Base-by-base conservation (phyloP, 176 grass and related monocot genomes). In the Rhynchospora pubera region DNA sequence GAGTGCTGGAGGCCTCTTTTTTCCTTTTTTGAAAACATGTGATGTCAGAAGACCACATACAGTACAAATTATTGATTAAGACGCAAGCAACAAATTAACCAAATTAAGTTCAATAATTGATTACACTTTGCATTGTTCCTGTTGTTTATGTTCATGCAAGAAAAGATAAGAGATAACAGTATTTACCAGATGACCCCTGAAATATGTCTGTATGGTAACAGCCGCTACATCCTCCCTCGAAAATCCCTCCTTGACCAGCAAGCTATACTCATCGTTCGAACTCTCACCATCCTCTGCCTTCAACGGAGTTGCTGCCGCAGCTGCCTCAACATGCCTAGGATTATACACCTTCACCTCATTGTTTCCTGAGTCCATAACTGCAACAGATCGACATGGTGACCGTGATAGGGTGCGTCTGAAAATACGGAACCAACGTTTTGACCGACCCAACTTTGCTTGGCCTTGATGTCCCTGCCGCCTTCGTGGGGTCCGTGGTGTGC, bases 181-280 rank as follows among this genome's bases (percentile, higher is more conserved):
- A 60, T 68, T 18, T 80, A 93, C 91, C 87, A 97, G 80, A 91
- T 97, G 91, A 24, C 70, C 87, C 64, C 91, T 28, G 85, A 93
- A 97, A 83, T 89, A 93, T 21, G 93, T 87, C 55, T 97, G 91
- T 87, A 97, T 93, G 32, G 91, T 93, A 60, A 97, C 87, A 12
- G 89, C 93, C 23, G 93, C 93, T 8, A 91, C 89, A 15, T 91
- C 93, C 53, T 97, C 93, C 70, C 84, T 81, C 0, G 83, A 77
- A 83, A 97, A 97, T 21, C 88, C 93, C 77, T 85, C 89, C 60
- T 67, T 80, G 91, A 87, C 90, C 10, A 91, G 86, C 88, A 84
- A 30, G 65, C 58, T 85, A 82, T 91, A 92, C 93, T 96, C 90
- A 0, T 91, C 87, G 56, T 87, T 78, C 13, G 85, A 89, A 34